Conservation (phyloP, 306 rosid species). For the Spatholobus suberectus region DNA sequence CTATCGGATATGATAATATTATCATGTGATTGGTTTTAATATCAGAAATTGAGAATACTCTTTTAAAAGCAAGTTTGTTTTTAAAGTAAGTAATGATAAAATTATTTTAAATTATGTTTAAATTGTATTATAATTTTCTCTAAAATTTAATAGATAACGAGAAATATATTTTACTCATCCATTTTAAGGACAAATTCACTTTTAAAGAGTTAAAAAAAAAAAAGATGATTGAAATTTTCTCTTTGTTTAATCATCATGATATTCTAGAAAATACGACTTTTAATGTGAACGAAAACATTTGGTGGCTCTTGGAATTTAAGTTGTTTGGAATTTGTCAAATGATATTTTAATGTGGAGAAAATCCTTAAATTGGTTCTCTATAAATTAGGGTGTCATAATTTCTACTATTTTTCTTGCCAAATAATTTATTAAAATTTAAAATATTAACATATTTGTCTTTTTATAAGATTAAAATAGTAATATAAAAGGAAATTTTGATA, state of each 20-base stretch:
- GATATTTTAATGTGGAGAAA: not conserved
- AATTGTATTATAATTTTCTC: not conserved
- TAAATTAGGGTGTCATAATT: not conserved
- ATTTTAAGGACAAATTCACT: not conserved
- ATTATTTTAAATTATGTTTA: not conserved
- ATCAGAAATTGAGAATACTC: not conserved
- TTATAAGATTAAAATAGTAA: not conserved
- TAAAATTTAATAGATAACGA: not conserved
- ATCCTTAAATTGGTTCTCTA: not conserved
- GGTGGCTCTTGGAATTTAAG: not conserved
- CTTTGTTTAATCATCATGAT: not conserved
- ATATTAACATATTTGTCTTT: not conserved
- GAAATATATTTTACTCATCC: not conserved
- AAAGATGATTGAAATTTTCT: not conserved
- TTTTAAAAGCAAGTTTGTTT: not conserved
- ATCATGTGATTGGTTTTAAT: not conserved
- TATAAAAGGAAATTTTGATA: not conserved
- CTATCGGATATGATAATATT: not conserved
- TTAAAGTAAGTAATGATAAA: not conserved
- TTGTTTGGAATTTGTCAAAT: not conserved
- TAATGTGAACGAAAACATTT: not conserved
- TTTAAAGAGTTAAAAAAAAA: not conserved
- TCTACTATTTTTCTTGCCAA: not conserved
- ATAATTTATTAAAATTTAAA: not conserved
- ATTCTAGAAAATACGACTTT: not conserved